These are phyloP conservation scores for Globisporangium irregulare DNA, from an alignment of 352 stramenopile species.

Conservation along the genomic window DNA sequence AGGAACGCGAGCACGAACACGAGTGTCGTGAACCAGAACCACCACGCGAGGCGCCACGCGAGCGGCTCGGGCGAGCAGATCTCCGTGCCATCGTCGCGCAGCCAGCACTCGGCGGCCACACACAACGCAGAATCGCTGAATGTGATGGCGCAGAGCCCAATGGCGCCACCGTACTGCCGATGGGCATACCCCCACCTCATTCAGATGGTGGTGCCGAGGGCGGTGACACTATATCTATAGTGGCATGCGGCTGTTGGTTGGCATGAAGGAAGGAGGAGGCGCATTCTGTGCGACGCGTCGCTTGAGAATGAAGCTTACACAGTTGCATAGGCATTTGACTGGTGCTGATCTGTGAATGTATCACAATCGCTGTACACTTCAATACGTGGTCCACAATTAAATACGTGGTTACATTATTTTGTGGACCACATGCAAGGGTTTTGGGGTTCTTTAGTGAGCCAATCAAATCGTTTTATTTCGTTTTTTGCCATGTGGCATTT, in stretches of 20 bases:
- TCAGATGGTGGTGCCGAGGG: neutral
- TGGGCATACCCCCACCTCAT: neutral
- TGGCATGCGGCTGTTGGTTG: neutral
- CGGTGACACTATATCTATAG: neutral
- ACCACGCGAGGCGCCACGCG: constrained; percentile 60
- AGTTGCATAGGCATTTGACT: no score
- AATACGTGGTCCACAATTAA: no score
- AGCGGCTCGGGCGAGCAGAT: constrained; percentile 51
- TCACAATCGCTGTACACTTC: no score
- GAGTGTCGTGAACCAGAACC: constrained; percentile 67
- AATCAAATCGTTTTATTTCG: no score
- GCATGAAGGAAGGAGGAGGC: neutral
- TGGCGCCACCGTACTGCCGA: neutral
- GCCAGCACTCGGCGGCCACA: constrained; percentile 54
- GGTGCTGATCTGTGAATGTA: no score
- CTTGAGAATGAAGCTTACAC: neutral
- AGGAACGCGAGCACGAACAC: constrained; percentile 33
- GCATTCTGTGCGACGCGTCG: neutral
- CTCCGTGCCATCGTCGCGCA: constrained; percentile 43
- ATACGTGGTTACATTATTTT: no score
- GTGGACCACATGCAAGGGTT: no score
- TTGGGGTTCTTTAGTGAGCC: no score
- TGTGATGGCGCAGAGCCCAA: neutral
- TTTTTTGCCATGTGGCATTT: no score
- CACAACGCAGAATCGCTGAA: constrained; percentile 2